Evolutionary conservation across 257 asterid genomes (phyloP).

Genomic region (Gynochthodes officinalis): DNA sequence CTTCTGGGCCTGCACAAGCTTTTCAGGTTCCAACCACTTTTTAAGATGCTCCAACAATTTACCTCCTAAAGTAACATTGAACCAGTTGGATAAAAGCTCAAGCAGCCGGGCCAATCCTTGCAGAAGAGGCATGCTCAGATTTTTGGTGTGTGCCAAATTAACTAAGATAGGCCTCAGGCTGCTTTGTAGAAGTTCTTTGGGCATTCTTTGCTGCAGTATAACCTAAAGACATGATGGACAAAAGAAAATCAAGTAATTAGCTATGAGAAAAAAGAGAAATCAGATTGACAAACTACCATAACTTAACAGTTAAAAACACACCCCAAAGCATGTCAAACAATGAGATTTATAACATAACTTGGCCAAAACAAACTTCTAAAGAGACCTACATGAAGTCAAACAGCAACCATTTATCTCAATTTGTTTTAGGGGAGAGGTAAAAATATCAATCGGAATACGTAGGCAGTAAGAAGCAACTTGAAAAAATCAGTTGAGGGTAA

Average conservation of each 20-base stretch:
- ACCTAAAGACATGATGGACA: conserved; percentile 47
- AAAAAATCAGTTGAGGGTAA: not conserved
- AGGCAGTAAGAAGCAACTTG: not conserved
- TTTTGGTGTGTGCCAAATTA: conserved; percentile 95
- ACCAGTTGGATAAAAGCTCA: conserved; percentile 97
- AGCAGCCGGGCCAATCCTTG: conserved; percentile 99
- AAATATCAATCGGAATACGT: not conserved
- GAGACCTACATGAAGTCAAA: not conserved
- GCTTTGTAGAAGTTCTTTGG: conserved; percentile 97
- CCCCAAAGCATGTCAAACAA: not conserved
- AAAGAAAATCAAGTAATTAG: conserved; percentile 3
- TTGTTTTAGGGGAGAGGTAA: conserved; percentile 1
- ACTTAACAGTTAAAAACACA: not conserved
- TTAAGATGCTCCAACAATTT: conserved; percentile 96
- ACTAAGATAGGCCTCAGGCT: conserved; percentile 97
- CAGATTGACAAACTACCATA: not conserved
- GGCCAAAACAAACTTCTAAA: not conserved
- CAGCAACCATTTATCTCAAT: too few species aligned
- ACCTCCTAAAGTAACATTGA: conserved; percentile 98
- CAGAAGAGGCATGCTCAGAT: conserved; percentile 97
- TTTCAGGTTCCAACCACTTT: conserved; percentile 99
- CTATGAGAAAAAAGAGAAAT: not conserved
- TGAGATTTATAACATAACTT: not conserved
- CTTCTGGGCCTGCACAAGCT: conserved; percentile 89
- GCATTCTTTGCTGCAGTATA: conserved; percentile 94